These are phyloP conservation scores for Halophytophthora polymorphica DNA, from an alignment of 352 stramenopile genomes.

Conservation along the genomic window DNA sequence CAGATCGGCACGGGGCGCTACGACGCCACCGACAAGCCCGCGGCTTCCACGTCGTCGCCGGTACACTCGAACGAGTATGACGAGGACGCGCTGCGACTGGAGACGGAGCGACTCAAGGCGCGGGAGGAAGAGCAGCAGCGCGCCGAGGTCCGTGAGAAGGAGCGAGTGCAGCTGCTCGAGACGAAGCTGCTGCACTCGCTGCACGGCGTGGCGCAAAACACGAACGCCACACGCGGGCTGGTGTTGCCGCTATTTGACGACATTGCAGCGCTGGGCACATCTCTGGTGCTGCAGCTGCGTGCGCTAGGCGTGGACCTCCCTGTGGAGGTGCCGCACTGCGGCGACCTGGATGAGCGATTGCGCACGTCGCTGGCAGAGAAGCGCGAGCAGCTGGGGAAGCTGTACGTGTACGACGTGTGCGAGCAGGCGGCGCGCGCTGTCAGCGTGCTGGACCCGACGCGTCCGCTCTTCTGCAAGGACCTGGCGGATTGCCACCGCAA, in stretches of 20 bases:
- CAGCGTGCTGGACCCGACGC: conserved; percentile 22
- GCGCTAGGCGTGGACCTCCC: conserved; percentile 27
- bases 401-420: conserved; percentile 36
- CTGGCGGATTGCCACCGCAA: conserved; percentile 30
- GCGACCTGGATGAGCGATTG: conserved; percentile 28
- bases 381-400: conserved; percentile 13
- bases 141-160: conserved; percentile 8
- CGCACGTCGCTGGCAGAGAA: conserved; percentile 20
- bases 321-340: conserved; percentile 44
- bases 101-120: conserved; percentile 24
- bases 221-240: conserved; percentile 23
- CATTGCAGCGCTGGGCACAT: conserved; percentile 29
- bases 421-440: conserved; percentile 23
- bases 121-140: conserved; percentile 7
- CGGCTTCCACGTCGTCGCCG: background rate
- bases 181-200: conserved; percentile 24
- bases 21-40: background rate
- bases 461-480: conserved; percentile 31
- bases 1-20: conserved; percentile 8
- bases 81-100: conserved; percentile 17
- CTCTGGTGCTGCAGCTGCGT: conserved; percentile 36
- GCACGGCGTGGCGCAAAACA: conserved; percentile 14
- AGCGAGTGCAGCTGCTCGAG: conserved; percentile 17
- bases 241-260: conserved; percentile 42
- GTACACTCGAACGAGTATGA: conserved; percentile 5